Conservation (phyloP, 176 grass and related monocot genomes). For the Oropetium thomaeum region DNA sequence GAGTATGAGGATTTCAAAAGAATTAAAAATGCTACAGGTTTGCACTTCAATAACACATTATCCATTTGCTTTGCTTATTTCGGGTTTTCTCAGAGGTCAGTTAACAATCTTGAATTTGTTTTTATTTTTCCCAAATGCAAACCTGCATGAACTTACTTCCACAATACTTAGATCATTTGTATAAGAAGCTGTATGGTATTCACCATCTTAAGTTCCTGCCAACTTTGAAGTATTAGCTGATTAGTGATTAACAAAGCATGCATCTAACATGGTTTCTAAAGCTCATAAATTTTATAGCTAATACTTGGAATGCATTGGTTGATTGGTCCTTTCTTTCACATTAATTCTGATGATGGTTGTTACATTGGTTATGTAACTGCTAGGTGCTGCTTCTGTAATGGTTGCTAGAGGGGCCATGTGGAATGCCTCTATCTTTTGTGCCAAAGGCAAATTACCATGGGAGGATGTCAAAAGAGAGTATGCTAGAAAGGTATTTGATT, state of each 20-base stretch:
- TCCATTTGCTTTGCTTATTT: background rate
- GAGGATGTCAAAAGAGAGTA: conserved; percentile 92
- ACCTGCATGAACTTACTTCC: background rate
- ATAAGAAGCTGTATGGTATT: background rate
- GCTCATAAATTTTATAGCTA: background rate
- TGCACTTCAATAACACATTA: conserved; percentile 7
- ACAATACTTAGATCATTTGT: background rate
- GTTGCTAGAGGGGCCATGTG: conserved; percentile 94
- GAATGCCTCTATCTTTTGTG: conserved; percentile 88
- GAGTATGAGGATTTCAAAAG: conserved; percentile 92
- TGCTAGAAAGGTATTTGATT: conserved; percentile 74
- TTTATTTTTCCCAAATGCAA: background rate
- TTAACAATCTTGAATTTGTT: background rate
- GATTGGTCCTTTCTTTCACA: background rate
- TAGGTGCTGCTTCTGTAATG: conserved; percentile 90
- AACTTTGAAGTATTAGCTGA: conserved; percentile 5
- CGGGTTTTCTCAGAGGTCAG: background rate
- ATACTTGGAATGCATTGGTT: background rate
- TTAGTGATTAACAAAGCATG: conserved; percentile 1
- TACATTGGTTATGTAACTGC: conserved; percentile 27
- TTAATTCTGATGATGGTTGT: conserved; percentile 1
- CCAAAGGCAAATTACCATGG: conserved; percentile 68
- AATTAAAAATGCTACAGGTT: conserved; percentile 82
- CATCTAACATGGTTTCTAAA: conserved; percentile 10
- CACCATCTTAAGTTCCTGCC: background rate